phyloP scores from a whole-genome alignment of 2,329 filamentous ascomycete genomes.

The Hymenoscyphus scutula region DNA sequence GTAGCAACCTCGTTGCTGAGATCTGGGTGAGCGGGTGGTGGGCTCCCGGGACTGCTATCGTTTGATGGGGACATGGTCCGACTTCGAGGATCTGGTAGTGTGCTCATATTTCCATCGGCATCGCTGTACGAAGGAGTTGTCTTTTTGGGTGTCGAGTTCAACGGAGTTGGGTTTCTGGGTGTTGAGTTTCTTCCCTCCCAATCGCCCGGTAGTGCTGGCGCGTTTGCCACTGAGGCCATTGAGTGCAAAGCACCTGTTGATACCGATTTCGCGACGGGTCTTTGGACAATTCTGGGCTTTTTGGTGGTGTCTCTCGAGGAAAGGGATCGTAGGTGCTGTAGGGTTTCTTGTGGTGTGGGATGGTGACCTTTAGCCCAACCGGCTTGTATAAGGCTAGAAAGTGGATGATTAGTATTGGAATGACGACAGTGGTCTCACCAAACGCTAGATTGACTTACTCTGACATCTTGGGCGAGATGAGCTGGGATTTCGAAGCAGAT shows the following conservation, averaged over 20 bases:
- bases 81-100: conserved; percentile 63
- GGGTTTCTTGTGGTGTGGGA: conserved; percentile 39
- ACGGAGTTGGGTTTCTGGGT: no score
- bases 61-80: conserved; percentile 48
- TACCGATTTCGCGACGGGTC: conserved; percentile 38
- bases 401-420: conserved; percentile 5
- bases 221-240: conserved; percentile 37
- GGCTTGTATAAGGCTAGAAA: conserved; percentile 51
- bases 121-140: conserved; percentile 43
- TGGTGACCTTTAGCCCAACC: conserved; percentile 49
- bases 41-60: conserved; percentile 36
- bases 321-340: conserved; percentile 53
- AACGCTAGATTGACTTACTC: conserved; percentile 13
- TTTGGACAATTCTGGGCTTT: conserved; percentile 37
- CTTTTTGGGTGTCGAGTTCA: conserved; percentile 16
- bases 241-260: conserved; percentile 40
- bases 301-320: conserved; percentile 50
- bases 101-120: conserved; percentile 63
- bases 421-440: not conserved
- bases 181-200: no score
- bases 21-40: conserved; percentile 49
- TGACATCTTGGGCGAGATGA: conserved; percentile 12
- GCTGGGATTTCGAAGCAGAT: not conserved
- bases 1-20: conserved; percentile 75
- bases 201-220: conserved; percentile 28